These are phyloP conservation scores for Paramecium sexaurelia DNA, from an alignment of 73 alveolate species.

Conservation along the genomic window DNA sequence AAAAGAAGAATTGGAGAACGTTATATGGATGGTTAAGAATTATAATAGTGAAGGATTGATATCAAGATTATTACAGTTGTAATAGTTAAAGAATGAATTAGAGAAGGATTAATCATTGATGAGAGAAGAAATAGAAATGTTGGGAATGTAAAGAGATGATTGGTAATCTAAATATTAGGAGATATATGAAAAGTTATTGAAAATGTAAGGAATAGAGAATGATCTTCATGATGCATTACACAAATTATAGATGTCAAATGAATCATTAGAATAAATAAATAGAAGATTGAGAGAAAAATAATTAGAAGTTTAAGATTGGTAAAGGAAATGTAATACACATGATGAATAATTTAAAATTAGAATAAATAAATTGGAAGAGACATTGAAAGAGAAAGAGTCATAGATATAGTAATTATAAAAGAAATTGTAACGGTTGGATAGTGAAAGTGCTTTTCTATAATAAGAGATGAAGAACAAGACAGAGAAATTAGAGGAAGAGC, in stretches of 20 bases:
- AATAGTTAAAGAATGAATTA: conserved; percentile 24
- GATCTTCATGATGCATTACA: neutral
- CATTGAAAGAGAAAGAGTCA: neutral
- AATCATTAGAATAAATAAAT: neutral
- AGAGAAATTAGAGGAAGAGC: neutral
- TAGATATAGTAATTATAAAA: neutral
- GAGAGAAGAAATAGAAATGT: neutral
- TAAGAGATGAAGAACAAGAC: neutral
- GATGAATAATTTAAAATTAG: conserved; percentile 14
- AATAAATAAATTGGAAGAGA: neutral
- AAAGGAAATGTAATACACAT: conserved; percentile 27
- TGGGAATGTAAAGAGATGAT: neutral
- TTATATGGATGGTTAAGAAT: conserved; percentile 40
- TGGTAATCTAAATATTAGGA: conserved; percentile 2
- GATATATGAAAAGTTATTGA: neutral
- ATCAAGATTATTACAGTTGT: neutral
- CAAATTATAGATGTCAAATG: neutral
- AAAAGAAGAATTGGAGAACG: neutral
- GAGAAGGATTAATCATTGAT: neutral
- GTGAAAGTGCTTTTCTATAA: neutral
- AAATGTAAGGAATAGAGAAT: conserved; percentile 10
- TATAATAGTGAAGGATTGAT: conserved; percentile 15
- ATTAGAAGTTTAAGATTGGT: conserved; percentile 41
- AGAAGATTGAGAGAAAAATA: conserved; percentile 8
- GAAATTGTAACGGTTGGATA: neutral